Conservation (phyloP, 73 alveolate species). For the Symbiodinium pilosum region DNA sequence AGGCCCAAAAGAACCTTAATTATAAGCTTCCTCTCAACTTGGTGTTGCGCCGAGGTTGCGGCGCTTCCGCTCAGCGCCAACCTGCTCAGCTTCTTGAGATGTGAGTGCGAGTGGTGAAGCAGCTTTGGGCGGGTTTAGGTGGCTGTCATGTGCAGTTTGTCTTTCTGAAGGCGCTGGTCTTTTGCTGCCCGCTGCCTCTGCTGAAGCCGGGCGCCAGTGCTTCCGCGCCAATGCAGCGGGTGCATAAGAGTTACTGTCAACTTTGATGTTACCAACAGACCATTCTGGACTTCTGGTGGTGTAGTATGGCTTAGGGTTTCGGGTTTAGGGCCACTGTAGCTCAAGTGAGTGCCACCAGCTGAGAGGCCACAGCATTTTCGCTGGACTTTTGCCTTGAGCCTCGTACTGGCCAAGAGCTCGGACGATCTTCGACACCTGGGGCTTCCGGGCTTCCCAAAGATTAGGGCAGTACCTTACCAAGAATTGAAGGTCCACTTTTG, state of each 20-base stretch:
- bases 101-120: background rate
- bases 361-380: conserved; percentile 87
- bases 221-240: background rate
- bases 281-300: no score
- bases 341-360: no score
- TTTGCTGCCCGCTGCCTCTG: conserved; percentile 76
- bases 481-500: no score
- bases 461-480: no score
- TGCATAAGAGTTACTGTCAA: no score
- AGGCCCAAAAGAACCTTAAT: no score
- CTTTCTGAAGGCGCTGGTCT: conserved; percentile 48
- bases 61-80: conserved; percentile 64
- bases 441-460: no score
- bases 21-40: no score
- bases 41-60: conserved; percentile 37
- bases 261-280: no score
- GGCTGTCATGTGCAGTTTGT: background rate
- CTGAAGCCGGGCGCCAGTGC: conserved; percentile 9
- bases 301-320: no score
- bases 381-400: conserved; percentile 62
- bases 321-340: no score
- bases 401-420: conserved; percentile 25
- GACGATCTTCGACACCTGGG: no score
- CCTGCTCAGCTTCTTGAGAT: background rate
- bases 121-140: background rate